Evolutionary conservation across 129 eudicot species (phyloP).

Genomic region (Cynara cardunculus): DNA sequence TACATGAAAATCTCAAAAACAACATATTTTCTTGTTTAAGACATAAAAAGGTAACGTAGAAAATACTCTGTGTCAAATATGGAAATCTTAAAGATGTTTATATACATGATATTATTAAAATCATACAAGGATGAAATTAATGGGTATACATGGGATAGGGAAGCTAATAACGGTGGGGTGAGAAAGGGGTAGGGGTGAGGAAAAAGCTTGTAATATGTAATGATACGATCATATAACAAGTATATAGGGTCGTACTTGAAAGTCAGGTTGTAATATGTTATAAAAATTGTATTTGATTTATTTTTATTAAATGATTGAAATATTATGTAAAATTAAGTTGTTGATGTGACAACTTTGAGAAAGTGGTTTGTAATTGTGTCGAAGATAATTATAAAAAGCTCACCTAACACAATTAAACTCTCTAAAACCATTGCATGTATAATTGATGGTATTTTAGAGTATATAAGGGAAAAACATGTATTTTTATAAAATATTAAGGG

Average conservation of each 20-base stretch:
- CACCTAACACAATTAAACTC: too few species aligned
- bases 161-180: background rate
- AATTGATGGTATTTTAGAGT: too few species aligned
- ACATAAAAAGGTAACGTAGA: background rate
- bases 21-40: background rate
- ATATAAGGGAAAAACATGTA: too few species aligned
- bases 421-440: too few species aligned
- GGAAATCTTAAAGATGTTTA: background rate
- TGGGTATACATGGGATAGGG: background rate
- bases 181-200: background rate
- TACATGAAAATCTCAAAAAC: background rate
- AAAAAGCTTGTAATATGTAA: background rate
- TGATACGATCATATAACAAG: background rate
- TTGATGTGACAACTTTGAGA: background rate
- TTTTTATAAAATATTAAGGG: too few species aligned
- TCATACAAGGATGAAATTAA: too few species aligned
- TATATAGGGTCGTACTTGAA: background rate
- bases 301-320: too few species aligned
- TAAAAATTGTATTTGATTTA: too few species aligned
- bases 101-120: too few species aligned
- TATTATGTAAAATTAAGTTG: background rate
- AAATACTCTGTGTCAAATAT: conserved; percentile 9
- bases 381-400: too few species aligned
- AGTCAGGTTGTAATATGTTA: background rate
- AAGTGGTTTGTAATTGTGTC: too few species aligned